These are phyloP conservation scores for Fibroporia radiculosa DNA, from an alignment of 768 basidiomycete species.

Conservation along the genomic window DNA sequence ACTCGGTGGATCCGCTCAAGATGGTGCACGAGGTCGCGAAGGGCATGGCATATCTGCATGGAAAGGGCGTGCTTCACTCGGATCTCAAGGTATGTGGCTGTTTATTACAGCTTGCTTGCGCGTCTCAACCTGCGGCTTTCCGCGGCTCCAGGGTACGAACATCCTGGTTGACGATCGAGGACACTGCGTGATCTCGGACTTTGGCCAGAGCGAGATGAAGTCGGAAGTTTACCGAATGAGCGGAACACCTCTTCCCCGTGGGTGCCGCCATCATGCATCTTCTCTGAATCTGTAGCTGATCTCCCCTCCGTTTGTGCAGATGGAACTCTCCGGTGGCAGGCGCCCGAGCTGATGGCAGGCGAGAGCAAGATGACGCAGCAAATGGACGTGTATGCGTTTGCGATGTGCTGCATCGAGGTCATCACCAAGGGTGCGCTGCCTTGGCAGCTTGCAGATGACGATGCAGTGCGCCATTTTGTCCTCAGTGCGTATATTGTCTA, in stretches of 20 bases:
- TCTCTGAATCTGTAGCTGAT: neutral
- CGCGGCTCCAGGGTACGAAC: slow-evolving; percentile 50
- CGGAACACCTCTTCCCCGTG: slow-evolving; percentile 30
- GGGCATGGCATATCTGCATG: slow-evolving; percentile 79
- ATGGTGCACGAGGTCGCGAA: slow-evolving; percentile 69
- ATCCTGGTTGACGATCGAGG: slow-evolving; percentile 64
- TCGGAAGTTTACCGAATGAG: slow-evolving; percentile 59
- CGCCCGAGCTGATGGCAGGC: slow-evolving; percentile 32
- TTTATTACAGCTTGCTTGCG: neutral
- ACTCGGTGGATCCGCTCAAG: slow-evolving; percentile 41
- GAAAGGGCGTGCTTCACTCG: slow-evolving; percentile 62
- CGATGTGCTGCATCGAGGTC: slow-evolving; percentile 28
- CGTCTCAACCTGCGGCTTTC: neutral
- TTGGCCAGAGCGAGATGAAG: slow-evolving; percentile 78
- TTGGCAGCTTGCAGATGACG: slow-evolving; percentile 22
- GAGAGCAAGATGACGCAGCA: slow-evolving; percentile 22
- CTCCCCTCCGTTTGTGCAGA: slow-evolving; percentile 25
- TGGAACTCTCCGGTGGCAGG: slow-evolving; percentile 45
- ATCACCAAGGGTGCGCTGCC: slow-evolving; percentile 29
- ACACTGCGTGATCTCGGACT: slow-evolving; percentile 72
- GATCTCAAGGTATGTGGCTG: slow-evolving; percentile 58
- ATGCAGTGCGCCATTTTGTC: slow-evolving; percentile 13
- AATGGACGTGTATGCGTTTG: slow-evolving; percentile 35
- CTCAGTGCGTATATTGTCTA: slow-evolving; percentile 15
- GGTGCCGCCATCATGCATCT: slow-evolving; percentile 2